Evolutionary conservation across 2,329 filamentous ascomycete species (phyloP).

Genomic region (Tolypocladium cylindrosporum): DNA sequence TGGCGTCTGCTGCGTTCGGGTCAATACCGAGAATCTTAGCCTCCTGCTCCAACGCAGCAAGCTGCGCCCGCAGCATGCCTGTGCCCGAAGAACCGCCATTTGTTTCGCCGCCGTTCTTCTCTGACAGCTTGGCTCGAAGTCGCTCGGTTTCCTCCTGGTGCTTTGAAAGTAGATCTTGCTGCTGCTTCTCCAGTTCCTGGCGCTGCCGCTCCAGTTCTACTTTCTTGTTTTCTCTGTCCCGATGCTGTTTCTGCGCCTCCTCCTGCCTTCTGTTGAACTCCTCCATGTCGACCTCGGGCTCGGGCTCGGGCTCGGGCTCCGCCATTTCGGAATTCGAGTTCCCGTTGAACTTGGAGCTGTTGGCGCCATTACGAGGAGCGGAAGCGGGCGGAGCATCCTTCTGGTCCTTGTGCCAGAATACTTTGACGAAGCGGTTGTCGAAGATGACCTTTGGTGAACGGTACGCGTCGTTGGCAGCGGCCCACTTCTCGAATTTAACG

Average conservation of each 20-base stretch:
- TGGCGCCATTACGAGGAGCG: conserved; percentile 12
- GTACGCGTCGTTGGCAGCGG: conserved; percentile 59
- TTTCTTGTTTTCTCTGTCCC: conserved; percentile 54
- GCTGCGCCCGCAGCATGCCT: conserved; percentile 57
- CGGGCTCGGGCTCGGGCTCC: conserved; percentile 24
- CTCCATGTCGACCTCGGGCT: conserved; percentile 56
- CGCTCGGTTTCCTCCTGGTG: conserved; percentile 59
- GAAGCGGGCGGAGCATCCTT: conserved; percentile 21
- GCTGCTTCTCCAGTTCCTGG: conserved; percentile 54
- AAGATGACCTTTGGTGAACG: conserved; percentile 72
- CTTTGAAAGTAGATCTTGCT: conserved; percentile 49
- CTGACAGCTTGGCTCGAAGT: conserved; percentile 43
- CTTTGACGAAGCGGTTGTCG: conserved; percentile 77
- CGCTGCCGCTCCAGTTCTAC: conserved; percentile 52
- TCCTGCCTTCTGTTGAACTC: conserved; percentile 60
- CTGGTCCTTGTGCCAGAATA: conserved; percentile 63
- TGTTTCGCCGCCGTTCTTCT: conserved; percentile 17
- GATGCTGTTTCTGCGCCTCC: conserved; percentile 59
- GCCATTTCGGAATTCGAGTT: conserved; percentile 7
- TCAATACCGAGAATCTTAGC: conserved; percentile 61
- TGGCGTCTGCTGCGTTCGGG: conserved; percentile 38
- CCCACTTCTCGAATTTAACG: conserved; percentile 58
- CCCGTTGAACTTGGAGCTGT: conserved; percentile 10
- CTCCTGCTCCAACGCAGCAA: conserved; percentile 65
- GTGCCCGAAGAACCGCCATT: conserved; percentile 36